Base-by-base conservation (phyloP, 371 early-diverging fungal genomes). In the Coemansia sp. region DNA sequence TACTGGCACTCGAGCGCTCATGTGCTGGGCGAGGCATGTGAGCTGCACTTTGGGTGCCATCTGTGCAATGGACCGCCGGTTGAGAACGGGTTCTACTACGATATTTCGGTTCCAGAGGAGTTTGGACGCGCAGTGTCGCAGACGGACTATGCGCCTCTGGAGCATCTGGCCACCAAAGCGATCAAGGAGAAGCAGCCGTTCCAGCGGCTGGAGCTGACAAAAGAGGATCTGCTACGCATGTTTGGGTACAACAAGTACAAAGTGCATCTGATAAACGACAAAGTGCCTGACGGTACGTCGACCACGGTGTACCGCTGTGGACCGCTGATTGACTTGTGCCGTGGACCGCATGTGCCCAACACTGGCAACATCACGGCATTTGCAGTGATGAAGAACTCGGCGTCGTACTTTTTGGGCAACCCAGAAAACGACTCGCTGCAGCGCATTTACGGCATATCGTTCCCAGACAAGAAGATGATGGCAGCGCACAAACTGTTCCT, bases 1-100 rank as follows among this genome's bases (percentile, higher is more conserved):
- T 99, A 97, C 83, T 99, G 99, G 99, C 99, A 99, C 82, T 97
- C 98, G n/a, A 94, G 95, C 74, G 99, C 99, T 2, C 99, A 99
- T 84, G 90, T 99, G 78, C 84, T 99, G 57, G 99, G 99, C 64
- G 97, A 98, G 80, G 98, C 99, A 28, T 94, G 96, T 75, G 97
- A 95, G 82, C 88, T 89, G 74, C 95, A 97, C 85, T 97, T 92
- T 78, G 97, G 94, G 61, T 93, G 95, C 84, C 92, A 95, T 71
- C 89, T 99, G 63, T 98, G 98, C 83, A 90, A 97, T 67, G 99
- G 99, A 47, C 99, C 99, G 55, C 99, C 99, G 56, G 86, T 93
- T 62, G 98, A 99, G 70, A 93, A 95, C 74, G 99, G 99, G 44
- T 99, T 99, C 88, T 99, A 94, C 85, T 99, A 99, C 84, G 99